Conservation (phyloP, 108 stramenopile species). For the Craspedostauros australis region DNA sequence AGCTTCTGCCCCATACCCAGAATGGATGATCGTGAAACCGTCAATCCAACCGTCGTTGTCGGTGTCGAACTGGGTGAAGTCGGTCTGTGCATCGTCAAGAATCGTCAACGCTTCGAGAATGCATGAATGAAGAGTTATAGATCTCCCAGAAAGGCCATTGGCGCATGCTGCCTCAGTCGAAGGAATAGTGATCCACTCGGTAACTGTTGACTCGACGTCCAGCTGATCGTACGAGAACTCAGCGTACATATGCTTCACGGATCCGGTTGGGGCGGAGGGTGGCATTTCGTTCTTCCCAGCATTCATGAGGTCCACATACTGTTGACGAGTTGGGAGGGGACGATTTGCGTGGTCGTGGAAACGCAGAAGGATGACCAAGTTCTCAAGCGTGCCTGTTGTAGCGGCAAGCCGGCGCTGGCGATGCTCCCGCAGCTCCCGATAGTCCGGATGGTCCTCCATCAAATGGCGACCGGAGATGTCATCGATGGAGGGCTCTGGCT, state of each 20-base stretch:
- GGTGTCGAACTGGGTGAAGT: conserved; percentile 17
- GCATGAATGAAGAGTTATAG: conserved; percentile 10
- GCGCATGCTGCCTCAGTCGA: conserved; percentile 20
- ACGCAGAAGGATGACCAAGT: conserved; percentile 19
- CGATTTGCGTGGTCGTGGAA: conserved; percentile 30
- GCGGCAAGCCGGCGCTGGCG: not conserved
- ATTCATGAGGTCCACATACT: conserved; percentile 28
- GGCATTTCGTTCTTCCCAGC: conserved; percentile 7
- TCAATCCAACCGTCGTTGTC: conserved; percentile 37
- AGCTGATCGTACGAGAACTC: conserved; percentile 28
- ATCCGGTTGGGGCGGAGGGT: conserved; percentile 21
- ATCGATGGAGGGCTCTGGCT: not conserved
- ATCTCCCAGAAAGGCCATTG: no score
- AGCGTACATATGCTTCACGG: conserved; percentile 16
- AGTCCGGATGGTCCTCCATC: not conserved
- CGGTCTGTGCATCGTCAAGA: conserved; percentile 3
- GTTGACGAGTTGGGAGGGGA: conserved; percentile 7
- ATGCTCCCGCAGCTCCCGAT: not conserved
- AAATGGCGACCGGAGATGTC: not conserved
- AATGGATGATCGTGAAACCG: conserved; percentile 50
- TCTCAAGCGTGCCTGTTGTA: conserved; percentile 20
- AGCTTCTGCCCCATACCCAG: conserved; percentile 70
- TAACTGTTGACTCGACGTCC: conserved; percentile 20
- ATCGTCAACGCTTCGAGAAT: conserved; percentile 8
- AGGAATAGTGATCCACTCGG: conserved; percentile 12